These are phyloP conservation scores for Metrosideros polymorpha DNA, from an alignment of 441 rosid species.

Conservation along the genomic window DNA sequence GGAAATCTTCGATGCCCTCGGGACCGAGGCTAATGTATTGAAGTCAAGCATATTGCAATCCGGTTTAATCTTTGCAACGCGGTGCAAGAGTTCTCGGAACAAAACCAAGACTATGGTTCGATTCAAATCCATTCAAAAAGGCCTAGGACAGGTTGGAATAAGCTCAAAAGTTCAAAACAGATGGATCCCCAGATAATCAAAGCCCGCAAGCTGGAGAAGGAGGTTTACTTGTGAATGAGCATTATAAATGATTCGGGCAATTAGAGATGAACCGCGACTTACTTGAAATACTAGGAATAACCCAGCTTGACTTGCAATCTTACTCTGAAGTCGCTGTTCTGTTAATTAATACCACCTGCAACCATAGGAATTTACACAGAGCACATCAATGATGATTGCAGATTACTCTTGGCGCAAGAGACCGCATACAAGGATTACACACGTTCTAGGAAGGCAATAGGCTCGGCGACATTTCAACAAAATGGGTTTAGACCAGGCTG, in stretches of 20 bases:
- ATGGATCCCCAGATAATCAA: not conserved
- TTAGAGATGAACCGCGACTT: not conserved
- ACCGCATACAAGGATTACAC: not conserved
- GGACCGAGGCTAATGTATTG: not conserved
- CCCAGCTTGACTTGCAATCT: not conserved
- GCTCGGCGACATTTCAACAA: not conserved
- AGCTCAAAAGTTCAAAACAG: not conserved
- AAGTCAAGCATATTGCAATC: not conserved
- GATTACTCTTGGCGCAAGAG: not conserved
- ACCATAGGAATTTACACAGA: not conserved
- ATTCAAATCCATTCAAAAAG: not conserved
- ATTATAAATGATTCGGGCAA: not conserved
- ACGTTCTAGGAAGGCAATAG: not conserved
- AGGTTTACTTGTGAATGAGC: not conserved
- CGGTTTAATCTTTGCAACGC: not conserved
- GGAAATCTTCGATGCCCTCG: not conserved
- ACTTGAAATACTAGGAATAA: not conserved
- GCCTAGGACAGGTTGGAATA: not conserved
- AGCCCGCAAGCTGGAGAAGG: not conserved
- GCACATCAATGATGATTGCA: not conserved
- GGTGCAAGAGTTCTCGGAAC: not conserved
- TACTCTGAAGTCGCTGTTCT: not conserved
- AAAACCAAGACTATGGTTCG: not conserved
- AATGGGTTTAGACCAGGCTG: not conserved
- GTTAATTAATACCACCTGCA: not conserved